phyloP scores from a whole-genome alignment of 2,329 filamentous ascomycete genomes.

The Allantophomopsis lycopodina region DNA sequence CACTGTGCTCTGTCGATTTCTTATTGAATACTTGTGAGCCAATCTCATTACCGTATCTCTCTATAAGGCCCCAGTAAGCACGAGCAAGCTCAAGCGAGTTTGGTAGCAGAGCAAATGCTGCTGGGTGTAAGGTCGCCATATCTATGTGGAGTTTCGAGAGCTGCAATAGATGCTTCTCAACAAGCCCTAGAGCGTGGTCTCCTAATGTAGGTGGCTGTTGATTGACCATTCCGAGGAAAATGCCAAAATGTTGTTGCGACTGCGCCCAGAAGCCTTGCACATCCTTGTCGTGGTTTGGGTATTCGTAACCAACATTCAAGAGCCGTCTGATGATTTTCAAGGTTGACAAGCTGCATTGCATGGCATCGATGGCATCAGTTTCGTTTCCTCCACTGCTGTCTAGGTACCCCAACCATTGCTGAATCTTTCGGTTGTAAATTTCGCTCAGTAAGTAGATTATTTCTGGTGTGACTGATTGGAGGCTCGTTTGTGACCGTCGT shows the following conservation, averaged over 20 bases:
- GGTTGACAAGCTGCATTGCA: slow-evolving; percentile 65
- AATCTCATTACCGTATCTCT: slow-evolving; percentile 63
- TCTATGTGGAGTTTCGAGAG: slow-evolving; percentile 84
- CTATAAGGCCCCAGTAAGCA: slow-evolving; percentile 76
- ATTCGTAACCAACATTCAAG: slow-evolving; percentile 69
- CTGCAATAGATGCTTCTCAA: slow-evolving; percentile 83
- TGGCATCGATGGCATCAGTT: slow-evolving; percentile 42
- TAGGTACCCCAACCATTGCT: slow-evolving; percentile 52
- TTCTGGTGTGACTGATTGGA: slow-evolving; percentile 71
- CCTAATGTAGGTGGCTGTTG: slow-evolving; percentile 38
- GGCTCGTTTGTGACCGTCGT: slow-evolving; percentile 56
- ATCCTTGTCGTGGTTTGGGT: slow-evolving; percentile 64
- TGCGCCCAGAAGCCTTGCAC: slow-evolving; percentile 72
- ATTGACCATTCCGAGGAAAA: slow-evolving; percentile 53
- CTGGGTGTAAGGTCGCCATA: slow-evolving; percentile 67
- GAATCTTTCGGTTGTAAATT: slow-evolving; percentile 65
- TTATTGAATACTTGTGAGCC: slow-evolving; percentile 30
- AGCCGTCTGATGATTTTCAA: slow-evolving; percentile 73
- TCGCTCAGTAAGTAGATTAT: slow-evolving; percentile 67
- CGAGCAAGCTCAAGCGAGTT: slow-evolving; percentile 64
- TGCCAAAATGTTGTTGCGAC: slow-evolving; percentile 64
- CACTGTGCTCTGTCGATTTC: slow-evolving; percentile 29
- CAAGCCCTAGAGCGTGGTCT: slow-evolving; percentile 37
- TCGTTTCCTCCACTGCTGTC: slow-evolving; percentile 42
- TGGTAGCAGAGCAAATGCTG: slow-evolving; percentile 71